Evolutionary conservation across 768 basidiomycete genomes (phyloP), one percentile per base, ranked within the genome.

Genomic region (Podaxis sp.): DNA sequence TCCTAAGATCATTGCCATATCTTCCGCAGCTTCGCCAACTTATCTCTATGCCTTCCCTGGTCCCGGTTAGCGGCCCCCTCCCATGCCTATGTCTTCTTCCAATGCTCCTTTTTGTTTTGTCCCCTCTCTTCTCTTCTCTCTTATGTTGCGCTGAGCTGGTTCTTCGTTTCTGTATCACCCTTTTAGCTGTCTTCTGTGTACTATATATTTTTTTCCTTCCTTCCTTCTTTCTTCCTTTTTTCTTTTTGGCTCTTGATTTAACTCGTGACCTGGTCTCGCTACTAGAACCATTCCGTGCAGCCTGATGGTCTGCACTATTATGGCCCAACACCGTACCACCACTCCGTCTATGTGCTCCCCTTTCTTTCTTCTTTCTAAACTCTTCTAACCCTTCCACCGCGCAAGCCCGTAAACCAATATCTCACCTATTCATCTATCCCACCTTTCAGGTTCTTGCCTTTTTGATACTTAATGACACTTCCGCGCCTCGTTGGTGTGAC

Each of bases 121-220:
- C n/a, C 33, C 26, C 36, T 49, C n/a, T 17, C 26, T 40, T 28
- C 40, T 33, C 22, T 53, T 17, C 36, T 40, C 48, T 20, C 26
- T 28, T 30, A 12, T 28, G 38, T 44, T 36, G n/a, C 24, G 22
- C 5, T 59, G 49, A 40, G 59, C 49, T 26, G 37, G 40, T 13
- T 11, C 10, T 46, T 59, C 30, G 59, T 44, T 60, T 60, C 3
- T 60, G 59, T 60, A 44, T 30, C 26, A 38, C 36, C 49, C 20
- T 17, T 41, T 41, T 60, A 12, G 11, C 22, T 50, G 12, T 28
- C 38, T 53, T 30, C 37, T 40, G 7, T 41, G 59, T 53, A 53
- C 20, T n/a, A 44, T 60, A 60, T 53, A 52, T 38, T 41, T 6
- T 12, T 20, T 26, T 44, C n/a, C 40, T 40, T 17, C 36, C 38